Base-by-base conservation (phyloP, 139 green algal species). In the Deuterostichococcus epilithicus region DNA sequence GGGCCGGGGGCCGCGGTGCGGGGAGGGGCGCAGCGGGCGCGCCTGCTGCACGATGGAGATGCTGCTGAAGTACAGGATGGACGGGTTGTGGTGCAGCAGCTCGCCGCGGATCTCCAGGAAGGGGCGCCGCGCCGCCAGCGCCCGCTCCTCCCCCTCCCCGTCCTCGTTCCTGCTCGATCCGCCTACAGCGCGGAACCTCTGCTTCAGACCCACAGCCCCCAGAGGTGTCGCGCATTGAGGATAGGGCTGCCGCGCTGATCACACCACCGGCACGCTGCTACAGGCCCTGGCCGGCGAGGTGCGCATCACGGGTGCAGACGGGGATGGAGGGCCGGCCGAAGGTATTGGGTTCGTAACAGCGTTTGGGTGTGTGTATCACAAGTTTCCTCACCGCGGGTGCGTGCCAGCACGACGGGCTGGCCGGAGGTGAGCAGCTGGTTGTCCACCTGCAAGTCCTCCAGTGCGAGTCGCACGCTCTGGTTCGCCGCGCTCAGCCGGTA, bases 341-440 rank as follows among this genome's bases (percentile, higher is more conserved):
- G n/a, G n/a, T n/a, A n/a, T n/a, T n/a, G n/a, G n/a, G n/a, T n/a
- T n/a, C n/a, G n/a, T n/a, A n/a, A n/a, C n/a, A n/a, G n/a, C n/a
- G n/a, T n/a, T n/a, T n/a, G n/a, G n/a, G n/a, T n/a, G n/a, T n/a
- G n/a, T n/a, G n/a, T n/a, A n/a, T n/a, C n/a, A n/a, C n/a, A n/a
- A n/a, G n/a, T n/a, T n/a, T n/a, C n/a, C n/a, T n/a, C n/a, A n/a
- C n/a, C n/a, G 37, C 33, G 44, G 23, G 42, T 60, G 58, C 37
- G 76, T n/a, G 80, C 78, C 34, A 92, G 78, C 18, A 92, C 83
- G 1, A 92, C 85, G 32, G 88, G 88, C 22, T 85, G 78, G n/a
- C 71, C 36, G 33, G 88, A 83, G 2, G 81, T 89, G 1, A 92
- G 73, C 70, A 92, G 81, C 74, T 92, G 88, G 73, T 92, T 92